phyloP scores from a whole-genome alignment of 2,329 filamentous ascomycete species.

The Colletotrichum filicis region DNA sequence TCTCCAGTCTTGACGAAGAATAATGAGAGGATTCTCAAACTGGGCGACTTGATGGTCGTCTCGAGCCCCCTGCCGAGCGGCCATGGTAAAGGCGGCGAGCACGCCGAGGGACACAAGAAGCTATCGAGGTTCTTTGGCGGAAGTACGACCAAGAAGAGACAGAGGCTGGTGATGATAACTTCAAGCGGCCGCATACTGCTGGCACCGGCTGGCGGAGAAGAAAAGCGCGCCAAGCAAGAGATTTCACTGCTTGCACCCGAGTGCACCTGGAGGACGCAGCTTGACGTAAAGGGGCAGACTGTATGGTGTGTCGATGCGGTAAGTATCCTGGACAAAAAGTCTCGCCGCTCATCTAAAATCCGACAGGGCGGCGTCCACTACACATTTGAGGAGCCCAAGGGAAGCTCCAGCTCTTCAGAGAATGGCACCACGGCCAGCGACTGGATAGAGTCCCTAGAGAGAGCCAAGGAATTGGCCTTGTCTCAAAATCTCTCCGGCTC shows the following conservation, averaged over 20 bases:
- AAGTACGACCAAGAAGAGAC: slow-evolving; percentile 90
- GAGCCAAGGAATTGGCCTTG: slow-evolving; percentile 84
- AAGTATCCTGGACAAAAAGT: slow-evolving; percentile 53
- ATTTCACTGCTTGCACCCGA: slow-evolving; percentile 83
- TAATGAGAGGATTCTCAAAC: slow-evolving; percentile 93
- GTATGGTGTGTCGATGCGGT: slow-evolving; percentile 95
- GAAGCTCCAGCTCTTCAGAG: slow-evolving; percentile 64
- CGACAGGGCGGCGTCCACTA: slow-evolving; percentile 86
- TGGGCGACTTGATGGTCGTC: slow-evolving; percentile 89
- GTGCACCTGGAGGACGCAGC: slow-evolving; percentile 81
- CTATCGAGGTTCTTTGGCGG: slow-evolving; percentile 94
- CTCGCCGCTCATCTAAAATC: slow-evolving; percentile 32
- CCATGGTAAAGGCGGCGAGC: slow-evolving; percentile 74
- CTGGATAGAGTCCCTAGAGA: slow-evolving; percentile 91
- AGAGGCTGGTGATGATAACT: slow-evolving; percentile 94
- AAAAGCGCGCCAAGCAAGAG: slow-evolving; percentile 95
- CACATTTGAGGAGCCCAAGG: slow-evolving; percentile 93
- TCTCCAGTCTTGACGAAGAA: slow-evolving; percentile 90
- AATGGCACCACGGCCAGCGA: slow-evolving; percentile 81
- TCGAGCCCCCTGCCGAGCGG: slow-evolving; percentile 82
- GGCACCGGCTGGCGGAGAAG: slow-evolving; percentile 90
- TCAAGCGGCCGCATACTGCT: slow-evolving; percentile 90
- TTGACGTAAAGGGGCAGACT: slow-evolving; percentile 87
- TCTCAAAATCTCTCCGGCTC: slow-evolving; percentile 76
- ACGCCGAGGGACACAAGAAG: slow-evolving; percentile 81